Conservation (phyloP, 176 grass and related monocot genomes). For the Triticum urartu region DNA sequence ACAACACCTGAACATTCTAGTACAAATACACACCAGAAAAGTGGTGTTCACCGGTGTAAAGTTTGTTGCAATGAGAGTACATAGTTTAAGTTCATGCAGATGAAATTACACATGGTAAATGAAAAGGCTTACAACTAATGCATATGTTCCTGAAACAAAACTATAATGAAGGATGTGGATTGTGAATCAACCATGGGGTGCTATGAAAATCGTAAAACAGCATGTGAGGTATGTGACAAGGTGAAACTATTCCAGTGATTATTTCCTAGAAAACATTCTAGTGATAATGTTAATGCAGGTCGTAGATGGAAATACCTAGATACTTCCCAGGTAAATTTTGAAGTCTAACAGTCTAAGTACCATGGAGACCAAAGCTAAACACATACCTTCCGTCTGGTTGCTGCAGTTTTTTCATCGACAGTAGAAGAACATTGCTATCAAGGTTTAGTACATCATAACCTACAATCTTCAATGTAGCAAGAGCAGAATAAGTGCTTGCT, state of each 20-base stretch:
- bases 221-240: background rate
- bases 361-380: constrained; percentile 1
- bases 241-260: background rate
- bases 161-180: background rate
- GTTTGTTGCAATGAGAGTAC: background rate
- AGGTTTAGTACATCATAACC: constrained; percentile 66
- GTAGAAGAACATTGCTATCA: constrained; percentile 52
- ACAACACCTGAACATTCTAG: constrained; percentile 16
- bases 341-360: background rate
- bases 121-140: constrained; percentile 3
- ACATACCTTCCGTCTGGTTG: constrained; percentile 85
- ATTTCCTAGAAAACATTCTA: background rate
- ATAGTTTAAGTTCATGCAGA: background rate
- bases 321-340: background rate
- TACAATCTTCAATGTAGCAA: constrained; percentile 77
- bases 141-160: background rate
- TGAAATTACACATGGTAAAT: background rate
- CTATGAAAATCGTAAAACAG: background rate
- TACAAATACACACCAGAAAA: background rate
- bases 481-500: constrained; percentile 87
- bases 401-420: constrained; percentile 80
- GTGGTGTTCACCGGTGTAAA: background rate
- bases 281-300: background rate
- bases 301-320: background rate
- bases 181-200: background rate